Base-by-base conservation (phyloP, 2,329 filamentous ascomycete species). In the Cercospora zeina region DNA sequence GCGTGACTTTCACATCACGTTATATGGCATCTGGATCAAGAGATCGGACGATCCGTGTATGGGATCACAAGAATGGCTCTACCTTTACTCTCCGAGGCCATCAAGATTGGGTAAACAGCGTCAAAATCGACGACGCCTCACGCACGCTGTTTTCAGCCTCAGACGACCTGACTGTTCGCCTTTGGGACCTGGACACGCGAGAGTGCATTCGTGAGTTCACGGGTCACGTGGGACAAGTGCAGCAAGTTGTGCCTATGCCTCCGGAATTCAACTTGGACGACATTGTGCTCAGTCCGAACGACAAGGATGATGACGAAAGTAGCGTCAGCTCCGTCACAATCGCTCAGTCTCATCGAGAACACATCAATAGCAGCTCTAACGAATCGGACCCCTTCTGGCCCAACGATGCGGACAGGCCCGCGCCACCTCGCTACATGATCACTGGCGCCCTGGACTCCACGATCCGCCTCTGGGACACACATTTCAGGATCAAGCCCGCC, bases 51-150 rank as follows among this genome's bases (percentile, higher is more conserved):
- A 88, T 97, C 75, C 92, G 93, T 74, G 88, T 99, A 50, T 97
- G 93, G 85, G 93, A 96, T 96, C 34, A 55, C 31, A 54, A 47
- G 11, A 55, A 71, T 62, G 91, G 91, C 74, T 87, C 90, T 58
- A 89, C 88, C 0, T 96, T 89, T 69, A 83, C 86, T 56, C 82
- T 99, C 11, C 87, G 88, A 24, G 93, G 93, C 8, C 95, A 99
- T 74, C 86, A 83, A 0, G 93, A 97, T 75, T 97, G 93, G 90
- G 93, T 99, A 70, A 99, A 99, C 77, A 88, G 90, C n/a, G 93
- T 97, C 33, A 89, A 89, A 68, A 85, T 99, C 37, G 92, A 99
- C 74, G 83, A 87, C 54, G 62, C 72, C 10, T 73, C 71, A 11
- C 87, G 91, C 13, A 97, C 93, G 0, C 83, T 97, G 3, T 89